Percentiles rank a stretch among this genome's conserved stretches.
phyloP scores from a whole-genome alignment of 441 rosid species.

The Raphanus hybrid region DNA sequence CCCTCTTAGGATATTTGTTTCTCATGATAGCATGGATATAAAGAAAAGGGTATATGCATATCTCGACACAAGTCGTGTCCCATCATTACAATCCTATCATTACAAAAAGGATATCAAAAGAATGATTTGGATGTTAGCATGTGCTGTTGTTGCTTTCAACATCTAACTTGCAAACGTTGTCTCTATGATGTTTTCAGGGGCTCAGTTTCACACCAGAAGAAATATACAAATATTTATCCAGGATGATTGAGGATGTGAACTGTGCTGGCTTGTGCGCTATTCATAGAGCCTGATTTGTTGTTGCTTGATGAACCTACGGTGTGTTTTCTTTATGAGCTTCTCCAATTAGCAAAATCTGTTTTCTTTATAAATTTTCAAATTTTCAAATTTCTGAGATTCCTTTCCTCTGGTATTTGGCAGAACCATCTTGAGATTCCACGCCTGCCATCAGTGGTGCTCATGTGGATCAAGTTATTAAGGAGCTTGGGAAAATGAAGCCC shows the following conservation, averaged over 20 bases:
- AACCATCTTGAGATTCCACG: slow-evolving; percentile 98
- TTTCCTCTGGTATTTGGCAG: slow-evolving; percentile 51
- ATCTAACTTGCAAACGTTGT: slow-evolving; percentile 11
- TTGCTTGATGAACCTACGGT: slow-evolving; percentile 98
- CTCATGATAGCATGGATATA: slow-evolving; percentile 21
- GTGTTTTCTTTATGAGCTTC: slow-evolving; percentile 30
- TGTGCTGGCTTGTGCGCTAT: slow-evolving; percentile 91
- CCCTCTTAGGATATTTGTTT: slow-evolving; percentile 8
- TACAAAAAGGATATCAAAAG: slow-evolving; percentile 10
- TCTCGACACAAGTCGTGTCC: slow-evolving; percentile 29
- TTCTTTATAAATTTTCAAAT: slow-evolving; percentile 4
- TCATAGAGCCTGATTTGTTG: slow-evolving; percentile 90
- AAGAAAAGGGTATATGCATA: slow-evolving; percentile 14
- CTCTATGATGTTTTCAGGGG: slow-evolving; percentile 62
- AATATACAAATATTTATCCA: slow-evolving; percentile 80
- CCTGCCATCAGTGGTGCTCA: slow-evolving; percentile 48
- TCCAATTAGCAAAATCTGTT: slow-evolving; percentile 2
- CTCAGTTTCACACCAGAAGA: slow-evolving; percentile 82
- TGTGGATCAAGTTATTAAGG: slow-evolving; percentile 90
- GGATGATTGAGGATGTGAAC: slow-evolving; percentile 99
- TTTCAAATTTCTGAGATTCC: slow-evolving; percentile 13
- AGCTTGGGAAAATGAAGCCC: slow-evolving; percentile 76
- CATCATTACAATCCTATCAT: slow-evolving; percentile 25
- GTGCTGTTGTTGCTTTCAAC: slow-evolving; percentile 28
- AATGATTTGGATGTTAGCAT: slow-evolving; percentile 11